Evolutionary conservation across 2,329 filamentous ascomycete species (phyloP).

Genomic region (Hypocreales sp.): DNA sequence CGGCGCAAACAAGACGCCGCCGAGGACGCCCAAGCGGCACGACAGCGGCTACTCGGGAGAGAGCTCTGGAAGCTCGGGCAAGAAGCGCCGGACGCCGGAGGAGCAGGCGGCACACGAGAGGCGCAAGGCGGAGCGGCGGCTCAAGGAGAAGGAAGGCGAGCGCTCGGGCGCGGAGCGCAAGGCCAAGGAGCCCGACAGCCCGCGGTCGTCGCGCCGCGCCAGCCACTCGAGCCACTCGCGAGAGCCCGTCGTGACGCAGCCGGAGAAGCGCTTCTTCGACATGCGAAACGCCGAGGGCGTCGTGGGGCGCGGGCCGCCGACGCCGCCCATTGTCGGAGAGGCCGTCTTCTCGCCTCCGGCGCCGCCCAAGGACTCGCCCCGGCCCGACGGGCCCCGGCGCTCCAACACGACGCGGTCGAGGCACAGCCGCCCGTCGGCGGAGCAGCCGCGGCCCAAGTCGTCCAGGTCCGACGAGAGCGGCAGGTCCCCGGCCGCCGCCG

Average conservation of each 20-base stretch:
- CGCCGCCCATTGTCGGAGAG: conserved; percentile 9
- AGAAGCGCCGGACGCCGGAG: conserved; percentile 19
- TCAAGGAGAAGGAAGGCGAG: conserved; percentile 11
- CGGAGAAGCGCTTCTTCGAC: conserved; percentile 26
- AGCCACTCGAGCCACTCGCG: conserved; percentile 21
- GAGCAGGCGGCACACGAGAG: conserved; percentile 16
- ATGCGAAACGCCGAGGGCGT: conserved; percentile 21
- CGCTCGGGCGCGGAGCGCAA: conserved; percentile 8
- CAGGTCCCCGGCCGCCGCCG: conserved; percentile 9
- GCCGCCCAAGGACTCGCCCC: conserved; percentile 8
- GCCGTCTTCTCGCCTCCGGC: conserved; percentile 4
- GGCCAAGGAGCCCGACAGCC: conserved; percentile 17
- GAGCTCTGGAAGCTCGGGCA: conserved; percentile 17
- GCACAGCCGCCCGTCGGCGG: conserved; percentile 12
- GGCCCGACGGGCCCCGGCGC: conserved; percentile 15
- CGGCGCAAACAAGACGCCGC: conserved; percentile 16
- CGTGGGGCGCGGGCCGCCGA: conserved; percentile 9
- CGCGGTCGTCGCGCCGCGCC: conserved; percentile 23
- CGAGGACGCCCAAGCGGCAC: conserved; percentile 24
- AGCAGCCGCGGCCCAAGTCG: conserved; percentile 10
- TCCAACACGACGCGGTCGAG: conserved; percentile 11
- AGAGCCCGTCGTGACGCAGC: conserved; percentile 7
- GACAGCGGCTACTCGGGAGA: conserved; percentile 31
- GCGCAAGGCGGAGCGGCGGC: conserved; percentile 29
- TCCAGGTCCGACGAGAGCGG: conserved; percentile 10